Base-by-base conservation (phyloP, 2,329 filamentous ascomycete species). In the Hypoxylon rubiginosum region DNA sequence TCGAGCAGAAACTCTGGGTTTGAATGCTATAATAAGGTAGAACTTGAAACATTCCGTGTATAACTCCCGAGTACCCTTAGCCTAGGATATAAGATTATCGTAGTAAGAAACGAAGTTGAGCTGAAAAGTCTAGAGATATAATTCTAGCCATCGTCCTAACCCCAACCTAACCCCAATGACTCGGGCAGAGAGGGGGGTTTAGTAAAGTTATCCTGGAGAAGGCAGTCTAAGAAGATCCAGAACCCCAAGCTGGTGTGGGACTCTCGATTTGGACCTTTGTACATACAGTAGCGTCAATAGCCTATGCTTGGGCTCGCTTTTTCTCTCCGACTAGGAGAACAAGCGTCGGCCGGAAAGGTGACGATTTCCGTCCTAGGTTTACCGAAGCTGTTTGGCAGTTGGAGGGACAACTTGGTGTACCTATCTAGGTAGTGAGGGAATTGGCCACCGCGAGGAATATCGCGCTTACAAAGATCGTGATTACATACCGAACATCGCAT, bases 301-400 rank as follows among this genome's bases (percentile, higher is more conserved):
- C 59, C 56, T 56, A 58, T 55, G 30, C 26, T 53, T 53, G 32
- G 61, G 43, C 48, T 52, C 64, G 61, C 60, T 54, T 36, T 36
- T 30, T 50, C 41, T 54, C 36, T 56, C 50, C 60, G 56, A 64
- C 60, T 61, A 67, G 62, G 39, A 52, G 19, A 58, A 58, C 49
- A 61, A 67, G 60, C 28, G 60, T 64, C 43, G 57, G 60, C 60
- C 63, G 57, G 39, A 48, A 63, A 43, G 56, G 50, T 59, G 46
- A 65, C 28, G 41, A 26, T 45, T 56, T 53, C 59, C 58, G 54
- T 60, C 56, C 41, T 53, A 58, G 54, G 61, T 54, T 60, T 68
- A 66, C 62, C 66, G 66, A 63, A 43, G 39, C 39, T 43, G 39
- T 43, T 21, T 43, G 39, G 52, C 39, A 51, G 32, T 58, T 55